These are phyloP conservation scores for Colletotrichum sp. DNA, from an alignment of 2,329 filamentous ascomycete genomes.

Conservation along the genomic window DNA sequence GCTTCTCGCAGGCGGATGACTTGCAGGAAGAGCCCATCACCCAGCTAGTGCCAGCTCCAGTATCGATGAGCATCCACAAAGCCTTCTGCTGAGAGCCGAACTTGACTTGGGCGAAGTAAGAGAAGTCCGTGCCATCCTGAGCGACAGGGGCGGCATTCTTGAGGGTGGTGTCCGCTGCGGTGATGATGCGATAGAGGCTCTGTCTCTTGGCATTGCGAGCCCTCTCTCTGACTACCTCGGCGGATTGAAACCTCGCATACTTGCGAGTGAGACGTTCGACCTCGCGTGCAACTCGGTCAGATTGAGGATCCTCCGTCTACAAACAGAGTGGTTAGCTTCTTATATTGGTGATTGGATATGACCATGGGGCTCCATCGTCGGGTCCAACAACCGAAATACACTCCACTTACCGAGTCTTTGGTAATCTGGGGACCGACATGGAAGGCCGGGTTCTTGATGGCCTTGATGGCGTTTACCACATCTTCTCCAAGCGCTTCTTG, in stretches of 20 bases:
- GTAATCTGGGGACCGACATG: constrained; percentile 22
- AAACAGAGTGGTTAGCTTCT: background rate
- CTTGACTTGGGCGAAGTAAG: constrained; percentile 65
- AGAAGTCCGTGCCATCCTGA: constrained; percentile 70
- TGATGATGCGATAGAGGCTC: constrained; percentile 53
- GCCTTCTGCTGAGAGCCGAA: constrained; percentile 60
- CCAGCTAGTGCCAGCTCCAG: constrained; percentile 78
- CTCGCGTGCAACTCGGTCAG: constrained; percentile 41
- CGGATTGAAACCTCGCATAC: constrained; percentile 33
- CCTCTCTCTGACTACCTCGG: constrained; percentile 23
- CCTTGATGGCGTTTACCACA: constrained; percentile 15
- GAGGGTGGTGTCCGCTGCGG: constrained; percentile 48
- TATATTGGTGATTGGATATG: background rate
- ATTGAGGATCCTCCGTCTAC: constrained; percentile 36
- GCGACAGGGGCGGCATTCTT: constrained; percentile 59
- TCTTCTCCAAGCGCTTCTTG: constrained; percentile 1
- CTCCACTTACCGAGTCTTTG: background rate
- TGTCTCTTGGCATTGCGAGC: constrained; percentile 34
- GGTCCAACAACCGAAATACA: background rate
- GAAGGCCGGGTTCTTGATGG: constrained; percentile 38
- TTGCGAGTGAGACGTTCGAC: constrained; percentile 44
- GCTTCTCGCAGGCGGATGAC: constrained; percentile 68
- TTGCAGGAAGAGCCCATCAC: constrained; percentile 77
- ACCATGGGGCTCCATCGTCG: background rate
- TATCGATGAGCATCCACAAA: constrained; percentile 69